Base-by-base conservation (phyloP, 2,329 filamentous ascomycete genomes). In the Cordyceps sp. region DNA sequence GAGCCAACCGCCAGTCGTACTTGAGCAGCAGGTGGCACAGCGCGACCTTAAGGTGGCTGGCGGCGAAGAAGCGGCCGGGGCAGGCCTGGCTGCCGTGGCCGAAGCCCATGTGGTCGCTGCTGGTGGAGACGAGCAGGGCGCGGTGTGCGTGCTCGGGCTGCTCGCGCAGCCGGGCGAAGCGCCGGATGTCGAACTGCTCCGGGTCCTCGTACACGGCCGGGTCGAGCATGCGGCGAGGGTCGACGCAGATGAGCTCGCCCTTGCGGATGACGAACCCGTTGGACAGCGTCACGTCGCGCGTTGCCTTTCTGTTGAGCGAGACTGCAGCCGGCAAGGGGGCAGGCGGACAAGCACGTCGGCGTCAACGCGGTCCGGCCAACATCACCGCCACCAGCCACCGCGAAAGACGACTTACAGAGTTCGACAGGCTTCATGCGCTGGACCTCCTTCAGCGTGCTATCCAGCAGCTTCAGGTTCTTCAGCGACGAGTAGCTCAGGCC, bases 81-180 rank as follows among this genome's bases (percentile, higher is more conserved):
- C 65, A 62, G 1, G 58, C 61, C 42, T 70, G 64, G 30, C 59
- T 52, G 3, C 68, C 68, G 37, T 69, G 61, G 0, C 68, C 66
- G 40, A 71, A 73, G 0, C 58, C 49, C 15, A 69, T 44, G 39
- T 64, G 59, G 6, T 52, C 13, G 22, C 10, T 9, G 14, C 55
- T 58, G 1, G 66, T 67, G 8, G 59, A 62, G 10, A 66, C 60
- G 46, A 70, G 55, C 36, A 23, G 29, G 9, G 19, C 19, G 6
- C 19, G n/a, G 14, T 42, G 39, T 7, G 45, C 45, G 26, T 53
- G 34, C 8, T 23, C 51, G 6, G 44, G 49, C 21, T 47, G 48
- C 27, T 62, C 52, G 21, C 58, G 47, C 21, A 48, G 40, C 2
- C 55, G 43, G 6, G 53, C 54, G 35, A 61, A 69, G 4, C 64